A percentile compares a stretch with the other conserved stretches of the same genome.
phyloP scores from a whole-genome alignment of 2,329 filamentous ascomycete genomes.

The Penicillium sclerotigenum region DNA sequence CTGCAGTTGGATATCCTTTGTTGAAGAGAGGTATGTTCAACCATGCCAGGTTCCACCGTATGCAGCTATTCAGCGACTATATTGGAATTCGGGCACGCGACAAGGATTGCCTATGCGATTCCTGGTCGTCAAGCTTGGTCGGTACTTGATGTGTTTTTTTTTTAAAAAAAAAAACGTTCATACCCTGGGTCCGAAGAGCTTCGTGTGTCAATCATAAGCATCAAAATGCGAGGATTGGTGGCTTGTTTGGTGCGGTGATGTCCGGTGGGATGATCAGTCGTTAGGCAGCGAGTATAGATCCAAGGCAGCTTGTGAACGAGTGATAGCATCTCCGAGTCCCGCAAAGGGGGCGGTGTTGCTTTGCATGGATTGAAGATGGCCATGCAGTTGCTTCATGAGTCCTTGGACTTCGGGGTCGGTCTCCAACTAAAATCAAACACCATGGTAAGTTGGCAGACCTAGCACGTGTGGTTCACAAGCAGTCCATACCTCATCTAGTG shows the following conservation, averaged over 20 bases:
- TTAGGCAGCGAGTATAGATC: constrained; percentile 30
- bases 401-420: constrained; percentile 36
- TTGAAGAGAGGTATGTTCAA: not conserved
- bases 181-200: constrained; percentile 16
- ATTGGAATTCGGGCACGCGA: constrained; percentile 11
- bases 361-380: constrained; percentile 46
- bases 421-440: constrained; percentile 30
- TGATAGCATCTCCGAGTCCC: constrained; percentile 39
- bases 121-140: not conserved
- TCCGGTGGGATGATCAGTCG: constrained; percentile 26
- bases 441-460: constrained; percentile 10
- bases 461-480: not conserved
- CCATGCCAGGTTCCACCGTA: not conserved
- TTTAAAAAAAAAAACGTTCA: not conserved
- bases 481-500: constrained; percentile 35
- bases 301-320: constrained; percentile 37
- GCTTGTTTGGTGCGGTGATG: not conserved
- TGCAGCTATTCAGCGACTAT: constrained; percentile 4
- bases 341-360: constrained; percentile 39
- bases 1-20: not conserved
- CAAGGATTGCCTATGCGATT: not conserved
- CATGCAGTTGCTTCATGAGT: constrained; percentile 42
- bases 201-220: constrained; percentile 28
- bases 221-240: constrained; percentile 7
- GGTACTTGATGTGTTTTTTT: not conserved